A percentile compares a stretch with the other conserved stretches of the same genome.
Conservation (phyloP, 306 rosid genomes). For the Cucumis melo region DNA sequence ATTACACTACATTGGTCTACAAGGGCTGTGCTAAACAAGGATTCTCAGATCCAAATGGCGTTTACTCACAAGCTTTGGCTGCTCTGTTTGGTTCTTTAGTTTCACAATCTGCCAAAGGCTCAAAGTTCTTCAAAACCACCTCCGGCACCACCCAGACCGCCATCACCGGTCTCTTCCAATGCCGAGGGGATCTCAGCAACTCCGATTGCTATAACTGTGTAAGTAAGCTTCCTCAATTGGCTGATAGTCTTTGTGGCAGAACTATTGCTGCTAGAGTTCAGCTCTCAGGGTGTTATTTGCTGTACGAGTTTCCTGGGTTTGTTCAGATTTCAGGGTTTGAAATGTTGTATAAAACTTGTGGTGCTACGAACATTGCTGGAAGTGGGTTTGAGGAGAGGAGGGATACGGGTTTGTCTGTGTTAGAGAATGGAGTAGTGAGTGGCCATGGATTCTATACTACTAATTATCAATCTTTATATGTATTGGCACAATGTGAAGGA, state of each 20-base stretch:
- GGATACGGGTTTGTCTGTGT: slow-evolving; percentile 53
- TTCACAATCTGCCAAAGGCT: slow-evolving; percentile 54
- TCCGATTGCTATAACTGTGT: slow-evolving; percentile 72
- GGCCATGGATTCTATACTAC: slow-evolving; percentile 77
- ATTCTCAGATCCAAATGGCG: slow-evolving; percentile 72
- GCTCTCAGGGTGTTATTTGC: slow-evolving; percentile 63
- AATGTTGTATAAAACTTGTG: slow-evolving; percentile 67
- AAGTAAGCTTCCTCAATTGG: slow-evolving; percentile 46
- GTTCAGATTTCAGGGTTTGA: slow-evolving; percentile 80
- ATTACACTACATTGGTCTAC: slow-evolving; percentile 58
- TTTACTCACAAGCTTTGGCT: slow-evolving; percentile 72
- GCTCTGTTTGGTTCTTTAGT: slow-evolving; percentile 55
- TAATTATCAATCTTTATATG: slow-evolving; percentile 52
- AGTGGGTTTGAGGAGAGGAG: slow-evolving; percentile 71
- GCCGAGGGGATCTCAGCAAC: slow-evolving; percentile 71
- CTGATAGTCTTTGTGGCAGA: slow-evolving; percentile 53
- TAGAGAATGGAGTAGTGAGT: slow-evolving; percentile 70
- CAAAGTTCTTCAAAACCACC: slow-evolving; percentile 57
- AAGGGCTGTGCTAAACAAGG: slow-evolving; percentile 82
- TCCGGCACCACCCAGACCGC: slow-evolving; percentile 41
- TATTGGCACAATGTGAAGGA: slow-evolving; percentile 90
- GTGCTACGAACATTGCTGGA: slow-evolving; percentile 47
- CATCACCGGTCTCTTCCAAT: slow-evolving; percentile 73
- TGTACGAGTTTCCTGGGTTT: slow-evolving; percentile 65
- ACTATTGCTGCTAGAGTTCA: slow-evolving; percentile 72